phyloP scores from a whole-genome alignment of 306 rosid species.

The Vachellia pachyceras region DNA sequence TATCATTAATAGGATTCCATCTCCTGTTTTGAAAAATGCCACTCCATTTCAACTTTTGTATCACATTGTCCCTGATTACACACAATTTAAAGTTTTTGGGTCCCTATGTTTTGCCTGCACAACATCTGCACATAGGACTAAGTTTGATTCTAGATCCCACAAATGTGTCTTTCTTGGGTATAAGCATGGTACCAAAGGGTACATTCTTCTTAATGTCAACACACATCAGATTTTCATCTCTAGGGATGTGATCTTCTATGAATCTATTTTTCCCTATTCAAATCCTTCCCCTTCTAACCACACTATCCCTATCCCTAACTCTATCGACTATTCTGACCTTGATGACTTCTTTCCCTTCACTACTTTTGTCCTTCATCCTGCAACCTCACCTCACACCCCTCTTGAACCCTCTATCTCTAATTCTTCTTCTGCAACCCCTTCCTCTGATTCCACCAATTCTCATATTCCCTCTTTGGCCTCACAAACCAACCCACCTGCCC shows the following conservation, averaged over 20 bases:
- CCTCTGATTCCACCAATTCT: accelerated
- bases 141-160: neutral
- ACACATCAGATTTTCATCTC: too few relatives aligned
- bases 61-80: neutral
- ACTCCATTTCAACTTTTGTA: too few relatives aligned
- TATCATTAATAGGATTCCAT: accelerated
- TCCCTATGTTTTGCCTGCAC: neutral
- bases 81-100: neutral
- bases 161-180: neutral
- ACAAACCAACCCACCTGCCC: too few relatives aligned
- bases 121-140: neutral
- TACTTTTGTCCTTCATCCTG: too few relatives aligned
- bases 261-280: too few relatives aligned
- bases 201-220: too few relatives aligned
- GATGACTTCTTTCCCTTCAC: accelerated
- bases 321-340: too few relatives aligned
- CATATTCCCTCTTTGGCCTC: neutral
- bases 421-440: neutral
- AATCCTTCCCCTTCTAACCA: too few relatives aligned
- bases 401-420: neutral
- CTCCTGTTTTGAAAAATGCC: neutral
- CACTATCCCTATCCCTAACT: too few relatives aligned
- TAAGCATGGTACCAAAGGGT: neutral
- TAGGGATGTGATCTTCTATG: too few relatives aligned
- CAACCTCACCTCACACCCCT: too few relatives aligned